Evolutionary conservation across 768 basidiomycete species (phyloP).

Genomic region (Phanerochaete carnosa): DNA sequence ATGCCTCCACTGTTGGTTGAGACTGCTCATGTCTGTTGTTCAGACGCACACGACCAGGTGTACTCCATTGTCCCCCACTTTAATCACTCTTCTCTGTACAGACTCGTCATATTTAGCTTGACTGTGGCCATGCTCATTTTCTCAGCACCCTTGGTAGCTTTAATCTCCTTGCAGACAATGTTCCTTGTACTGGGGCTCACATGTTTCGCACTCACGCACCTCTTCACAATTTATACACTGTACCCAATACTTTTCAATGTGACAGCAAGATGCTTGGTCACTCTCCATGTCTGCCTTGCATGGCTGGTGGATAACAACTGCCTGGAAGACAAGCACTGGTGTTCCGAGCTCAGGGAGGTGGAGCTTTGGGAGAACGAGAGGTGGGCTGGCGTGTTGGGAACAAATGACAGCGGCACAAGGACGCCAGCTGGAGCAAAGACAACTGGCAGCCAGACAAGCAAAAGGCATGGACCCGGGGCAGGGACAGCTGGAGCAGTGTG

Average conservation of each 20-base stretch:
- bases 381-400: slow-evolving; percentile 27
- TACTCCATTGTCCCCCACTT: slow-evolving; percentile 51
- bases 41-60: slow-evolving; percentile 55
- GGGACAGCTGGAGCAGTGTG: slow-evolving; percentile 69
- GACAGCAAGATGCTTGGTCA: slow-evolving; percentile 14
- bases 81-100: slow-evolving; percentile 49
- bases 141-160: slow-evolving; percentile 24
- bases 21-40: slow-evolving; percentile 32
- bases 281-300: slow-evolving; percentile 18
- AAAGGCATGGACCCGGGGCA: slow-evolving; percentile 64
- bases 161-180: slow-evolving; percentile 38
- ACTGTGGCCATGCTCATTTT: slow-evolving; percentile 40
- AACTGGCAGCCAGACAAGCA: slow-evolving; percentile 44
- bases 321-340: slow-evolving; percentile 63
- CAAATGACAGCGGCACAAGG: slow-evolving; percentile 18
- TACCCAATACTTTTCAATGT: slow-evolving; percentile 29
- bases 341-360: slow-evolving; percentile 59
- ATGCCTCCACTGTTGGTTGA: not conserved
- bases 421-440: slow-evolving; percentile 34
- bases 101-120: slow-evolving; percentile 48
- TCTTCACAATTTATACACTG: slow-evolving; percentile 30
- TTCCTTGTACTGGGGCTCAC: slow-evolving; percentile 48
- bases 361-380: slow-evolving; percentile 84
- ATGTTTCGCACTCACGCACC: slow-evolving; percentile 54
- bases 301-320: slow-evolving; percentile 59